phyloP scores from a whole-genome alignment of 805 yeast species.

The Metschnikowia proteae region DNA sequence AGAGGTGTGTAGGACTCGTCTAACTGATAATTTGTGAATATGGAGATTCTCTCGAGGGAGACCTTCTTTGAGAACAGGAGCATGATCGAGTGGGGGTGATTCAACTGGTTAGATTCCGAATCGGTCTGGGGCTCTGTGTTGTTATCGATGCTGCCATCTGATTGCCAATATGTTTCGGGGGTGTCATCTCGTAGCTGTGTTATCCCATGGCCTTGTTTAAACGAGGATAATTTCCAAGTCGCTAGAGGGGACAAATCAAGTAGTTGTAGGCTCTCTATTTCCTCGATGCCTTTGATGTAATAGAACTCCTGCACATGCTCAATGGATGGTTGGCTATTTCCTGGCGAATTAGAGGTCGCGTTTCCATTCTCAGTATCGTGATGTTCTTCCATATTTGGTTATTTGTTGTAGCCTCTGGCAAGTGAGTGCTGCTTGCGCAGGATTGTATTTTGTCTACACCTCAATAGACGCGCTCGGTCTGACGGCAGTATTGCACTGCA shows the following conservation, averaged over 20 bases:
- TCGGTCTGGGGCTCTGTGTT: conserved; percentile 21
- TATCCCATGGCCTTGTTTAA: conserved; percentile 69
- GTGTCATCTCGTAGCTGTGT: conserved; percentile 69
- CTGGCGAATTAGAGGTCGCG: neutral
- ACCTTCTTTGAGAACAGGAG: conserved; percentile 79
- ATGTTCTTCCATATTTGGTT: neutral
- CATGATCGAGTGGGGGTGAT: conserved; percentile 78
- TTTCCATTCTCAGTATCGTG: neutral
- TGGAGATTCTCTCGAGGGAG: conserved; percentile 58
- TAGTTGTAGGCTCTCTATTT: conserved; percentile 54
- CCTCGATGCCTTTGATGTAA: conserved; percentile 47
- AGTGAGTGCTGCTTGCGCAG: neutral
- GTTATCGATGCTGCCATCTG: conserved; percentile 64
- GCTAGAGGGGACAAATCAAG: conserved; percentile 79
- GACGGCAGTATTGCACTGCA: neutral
- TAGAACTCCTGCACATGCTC: conserved; percentile 41
- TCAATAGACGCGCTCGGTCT: neutral
- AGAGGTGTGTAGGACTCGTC: conserved; percentile 96
- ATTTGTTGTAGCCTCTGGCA: neutral
- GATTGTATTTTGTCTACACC: neutral
- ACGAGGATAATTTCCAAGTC: conserved; percentile 78
- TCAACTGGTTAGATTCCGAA: conserved; percentile 32
- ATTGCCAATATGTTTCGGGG: conserved; percentile 83
- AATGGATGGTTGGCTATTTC: conserved; percentile 27
- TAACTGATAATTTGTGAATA: conserved; percentile 63